Evolutionary conservation across 108 stramenopile species (phyloP), one percentile per base, ranked within the genome.

Genomic region (Cylindrotheca closterium): DNA sequence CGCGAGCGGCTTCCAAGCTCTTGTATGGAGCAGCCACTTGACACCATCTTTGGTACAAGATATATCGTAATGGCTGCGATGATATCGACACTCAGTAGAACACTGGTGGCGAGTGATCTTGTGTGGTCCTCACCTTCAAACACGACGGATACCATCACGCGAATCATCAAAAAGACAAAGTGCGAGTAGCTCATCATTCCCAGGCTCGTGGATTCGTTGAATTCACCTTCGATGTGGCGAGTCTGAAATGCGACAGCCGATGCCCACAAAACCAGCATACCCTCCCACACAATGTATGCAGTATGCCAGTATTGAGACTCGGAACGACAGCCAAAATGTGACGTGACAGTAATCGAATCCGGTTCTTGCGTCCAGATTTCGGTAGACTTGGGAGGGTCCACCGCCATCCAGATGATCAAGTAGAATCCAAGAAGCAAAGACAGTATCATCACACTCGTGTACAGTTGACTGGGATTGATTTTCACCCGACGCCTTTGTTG

Each of bases 231-330:
- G 15, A 78, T 33, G 2, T 72, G 57, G 21, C 77, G 50, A 2
- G 71, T 46, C 48, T 78, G 77, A 63, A 63, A 78, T 0, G 77
- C 71, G 18, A 78, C 21, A 21, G 73, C 54, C 19, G 77, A 27
- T 15, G 70, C 70, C 1, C 59, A 60, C 22, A 68, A 3, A n/a
- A 72, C 21, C 18, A 72, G 55, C 8, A 78, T 7, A 24, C 22
- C 51, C 18, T 65, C 57, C 70, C 77, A 78, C 0, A 29, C 51
- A 2, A 60, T 22, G 2, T 58, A 42, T 15, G 29, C 58, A n/a
- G 30, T 21, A 2, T 32, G 29, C 73, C 73, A 74, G 12, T 19
- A 65, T 1, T 29, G 4, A 2, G 37, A 2, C 4, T 33, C 1
- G 12, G 22, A 24, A 3, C 31, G 29, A 26, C 27, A 28, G 60